These are phyloP conservation scores for Pythium utonaiense DNA, from an alignment of 352 stramenopile species.

Conservation along the genomic window DNA sequence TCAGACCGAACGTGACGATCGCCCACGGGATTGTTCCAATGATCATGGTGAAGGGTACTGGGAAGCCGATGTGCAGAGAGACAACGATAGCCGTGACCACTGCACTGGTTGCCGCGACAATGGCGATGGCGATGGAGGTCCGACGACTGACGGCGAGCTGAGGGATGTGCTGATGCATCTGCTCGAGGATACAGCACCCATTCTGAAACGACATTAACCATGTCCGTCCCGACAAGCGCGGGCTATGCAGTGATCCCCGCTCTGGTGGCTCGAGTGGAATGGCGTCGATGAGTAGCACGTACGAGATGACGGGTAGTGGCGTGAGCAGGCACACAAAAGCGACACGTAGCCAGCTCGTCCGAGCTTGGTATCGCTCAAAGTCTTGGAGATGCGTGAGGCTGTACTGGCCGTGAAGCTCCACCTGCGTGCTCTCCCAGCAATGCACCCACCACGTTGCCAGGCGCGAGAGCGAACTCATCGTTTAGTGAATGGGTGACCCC, in stretches of 20 bases:
- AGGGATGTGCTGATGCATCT: constrained; percentile 10
- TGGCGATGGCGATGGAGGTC: neutral
- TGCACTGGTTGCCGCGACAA: neutral
- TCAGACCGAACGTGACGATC: neutral
- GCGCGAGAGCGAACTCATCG: neutral
- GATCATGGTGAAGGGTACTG: neutral
- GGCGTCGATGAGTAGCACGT: constrained; percentile 3
- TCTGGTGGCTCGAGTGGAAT: constrained; percentile 6
- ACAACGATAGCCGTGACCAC: constrained; percentile 1
- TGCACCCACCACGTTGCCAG: neutral
- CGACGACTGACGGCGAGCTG: constrained; percentile 2
- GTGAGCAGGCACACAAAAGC: neutral
- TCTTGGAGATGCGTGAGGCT: constrained; percentile 1
- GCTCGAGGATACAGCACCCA: constrained; percentile 3
- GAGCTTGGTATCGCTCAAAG: constrained; percentile 3
- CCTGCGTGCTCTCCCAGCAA: constrained; percentile 5
- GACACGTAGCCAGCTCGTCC: neutral
- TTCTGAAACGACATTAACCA: constrained; percentile 3
- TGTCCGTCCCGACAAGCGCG: neutral
- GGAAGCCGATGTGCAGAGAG: neutral
- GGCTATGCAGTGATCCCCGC: neutral
- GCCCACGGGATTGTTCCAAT: neutral
- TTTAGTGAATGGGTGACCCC: too few relatives aligned
- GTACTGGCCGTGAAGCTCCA: constrained; percentile 15
- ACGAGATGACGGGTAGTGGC: constrained; percentile 2